Conservation (phyloP, 2,329 filamentous ascomycete species). For the Fusarium abutilonis region DNA sequence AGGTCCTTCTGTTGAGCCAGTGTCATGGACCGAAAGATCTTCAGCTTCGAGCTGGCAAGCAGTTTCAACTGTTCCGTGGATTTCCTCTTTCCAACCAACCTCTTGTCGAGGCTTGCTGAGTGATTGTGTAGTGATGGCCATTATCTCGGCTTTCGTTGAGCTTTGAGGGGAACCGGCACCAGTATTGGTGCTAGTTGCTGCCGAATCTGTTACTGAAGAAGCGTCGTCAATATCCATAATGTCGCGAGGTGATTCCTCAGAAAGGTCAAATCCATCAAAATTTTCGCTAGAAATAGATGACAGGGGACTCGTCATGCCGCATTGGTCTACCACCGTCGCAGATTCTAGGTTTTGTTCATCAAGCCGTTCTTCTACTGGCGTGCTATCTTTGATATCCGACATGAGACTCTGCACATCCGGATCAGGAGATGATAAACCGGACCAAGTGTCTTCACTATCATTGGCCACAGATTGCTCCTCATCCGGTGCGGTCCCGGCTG, state of each 20-base stretch:
- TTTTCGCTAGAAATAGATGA: conserved; percentile 32
- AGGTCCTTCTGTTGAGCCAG: conserved; percentile 3
- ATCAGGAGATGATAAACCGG: conserved; percentile 28
- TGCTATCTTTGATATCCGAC: neutral
- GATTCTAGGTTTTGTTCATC: neutral
- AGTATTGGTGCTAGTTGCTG: conserved; percentile 7
- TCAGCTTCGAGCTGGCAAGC: neutral
- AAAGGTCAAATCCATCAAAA: conserved; percentile 13
- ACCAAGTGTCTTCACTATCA: conserved; percentile 31
- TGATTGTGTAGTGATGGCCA: neutral
- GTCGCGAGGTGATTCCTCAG: neutral
- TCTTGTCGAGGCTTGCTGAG: neutral
- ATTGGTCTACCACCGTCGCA: neutral
- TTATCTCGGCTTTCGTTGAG: neutral
- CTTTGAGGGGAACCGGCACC: neutral
- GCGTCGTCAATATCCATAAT: neutral
- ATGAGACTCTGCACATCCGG: conserved; percentile 6
- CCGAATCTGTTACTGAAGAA: conserved; percentile 3
- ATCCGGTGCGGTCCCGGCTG: neutral
- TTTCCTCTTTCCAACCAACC: conserved; percentile 5
- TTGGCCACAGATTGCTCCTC: neutral
- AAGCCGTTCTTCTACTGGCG: neutral
- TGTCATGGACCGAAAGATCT: neutral
- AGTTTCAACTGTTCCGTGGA: neutral
- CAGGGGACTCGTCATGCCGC: conserved; percentile 24